These are phyloP conservation scores for Rhodocollybia butyracea DNA, from an alignment of 768 basidiomycete genomes.

Conservation along the genomic window DNA sequence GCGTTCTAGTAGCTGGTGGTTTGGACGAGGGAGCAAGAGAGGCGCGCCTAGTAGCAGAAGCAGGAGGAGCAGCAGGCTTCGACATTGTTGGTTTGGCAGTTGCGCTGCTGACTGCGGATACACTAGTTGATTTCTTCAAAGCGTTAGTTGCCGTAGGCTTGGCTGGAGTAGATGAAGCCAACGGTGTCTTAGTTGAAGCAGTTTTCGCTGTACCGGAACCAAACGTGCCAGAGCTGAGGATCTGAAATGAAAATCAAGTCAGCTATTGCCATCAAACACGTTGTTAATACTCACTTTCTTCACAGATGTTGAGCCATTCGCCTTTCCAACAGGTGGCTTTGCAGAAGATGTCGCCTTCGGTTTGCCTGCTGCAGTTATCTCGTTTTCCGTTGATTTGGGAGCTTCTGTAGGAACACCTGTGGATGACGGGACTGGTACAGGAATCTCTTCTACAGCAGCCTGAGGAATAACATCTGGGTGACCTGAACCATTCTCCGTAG, in stretches of 20 bases:
- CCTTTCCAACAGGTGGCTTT: constrained; percentile 43
- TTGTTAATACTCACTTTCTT: constrained; percentile 56
- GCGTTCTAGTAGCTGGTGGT: constrained; percentile 26
- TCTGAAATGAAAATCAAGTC: constrained; percentile 35
- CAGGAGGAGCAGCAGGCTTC: constrained; percentile 26
- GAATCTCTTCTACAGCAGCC: constrained; percentile 16
- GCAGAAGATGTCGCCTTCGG: constrained; percentile 33
- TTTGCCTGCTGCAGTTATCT: constrained; percentile 26
- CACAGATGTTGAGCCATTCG: constrained; percentile 43
- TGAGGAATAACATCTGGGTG: constrained; percentile 20
- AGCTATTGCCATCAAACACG: constrained; percentile 14
- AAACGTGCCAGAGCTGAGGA: constrained; percentile 65
- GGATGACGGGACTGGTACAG: constrained; percentile 12
- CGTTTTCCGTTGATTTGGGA: constrained; percentile 21
- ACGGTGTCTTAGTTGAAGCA: constrained; percentile 18
- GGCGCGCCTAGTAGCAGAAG: constrained; percentile 37
- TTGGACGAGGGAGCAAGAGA: constrained; percentile 42
- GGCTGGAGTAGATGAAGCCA: constrained; percentile 16
- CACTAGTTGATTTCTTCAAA: constrained; percentile 39
- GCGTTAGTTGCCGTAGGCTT: constrained; percentile 33
- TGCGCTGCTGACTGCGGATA: constrained; percentile 21
- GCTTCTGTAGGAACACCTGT: constrained; percentile 12
- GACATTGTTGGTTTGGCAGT: constrained; percentile 37
- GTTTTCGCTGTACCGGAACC: constrained; percentile 53
- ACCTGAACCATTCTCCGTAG: constrained; percentile 5